Conservation (phyloP, 805 yeast species). For the Wickerhamomyces tratensis region DNA sequence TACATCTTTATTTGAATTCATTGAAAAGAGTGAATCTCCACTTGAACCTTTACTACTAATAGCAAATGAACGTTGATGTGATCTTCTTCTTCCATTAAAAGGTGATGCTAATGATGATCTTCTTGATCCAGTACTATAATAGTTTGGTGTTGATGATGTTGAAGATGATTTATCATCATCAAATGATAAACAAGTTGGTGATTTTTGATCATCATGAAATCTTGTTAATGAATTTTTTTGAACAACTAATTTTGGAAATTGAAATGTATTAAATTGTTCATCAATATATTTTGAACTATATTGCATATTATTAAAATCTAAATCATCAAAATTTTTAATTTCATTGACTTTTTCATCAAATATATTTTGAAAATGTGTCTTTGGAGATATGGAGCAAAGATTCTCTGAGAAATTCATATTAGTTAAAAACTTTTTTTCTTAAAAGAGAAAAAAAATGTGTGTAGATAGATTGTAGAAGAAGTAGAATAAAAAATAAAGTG, state of each 20-base stretch:
- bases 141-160: not conserved
- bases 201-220: too few species aligned
- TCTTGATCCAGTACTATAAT: not conserved
- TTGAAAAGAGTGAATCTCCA: not conserved
- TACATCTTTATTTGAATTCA: not conserved
- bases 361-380: too few species aligned
- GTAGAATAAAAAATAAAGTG: too few species aligned
- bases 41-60: not conserved
- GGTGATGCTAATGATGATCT: too few species aligned
- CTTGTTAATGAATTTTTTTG: not conserved
- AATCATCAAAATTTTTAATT: not conserved
- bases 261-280: not conserved
- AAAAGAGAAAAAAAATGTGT: too few species aligned
- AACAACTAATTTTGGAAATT: not conserved
- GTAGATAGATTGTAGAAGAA: too few species aligned
- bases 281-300: not conserved
- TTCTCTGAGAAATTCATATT: too few species aligned
- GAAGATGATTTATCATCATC: not conserved
- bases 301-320: not conserved
- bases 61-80: conserved; percentile 1
- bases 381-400: too few species aligned
- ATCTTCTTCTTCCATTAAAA: not conserved
- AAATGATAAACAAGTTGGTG: too few species aligned
- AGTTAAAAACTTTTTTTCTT: too few species aligned
- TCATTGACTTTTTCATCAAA: too few species aligned